These are phyloP conservation scores for Hymenoscyphus albidus DNA, from an alignment of 2,329 filamentous ascomycete species.

Conservation along the genomic window DNA sequence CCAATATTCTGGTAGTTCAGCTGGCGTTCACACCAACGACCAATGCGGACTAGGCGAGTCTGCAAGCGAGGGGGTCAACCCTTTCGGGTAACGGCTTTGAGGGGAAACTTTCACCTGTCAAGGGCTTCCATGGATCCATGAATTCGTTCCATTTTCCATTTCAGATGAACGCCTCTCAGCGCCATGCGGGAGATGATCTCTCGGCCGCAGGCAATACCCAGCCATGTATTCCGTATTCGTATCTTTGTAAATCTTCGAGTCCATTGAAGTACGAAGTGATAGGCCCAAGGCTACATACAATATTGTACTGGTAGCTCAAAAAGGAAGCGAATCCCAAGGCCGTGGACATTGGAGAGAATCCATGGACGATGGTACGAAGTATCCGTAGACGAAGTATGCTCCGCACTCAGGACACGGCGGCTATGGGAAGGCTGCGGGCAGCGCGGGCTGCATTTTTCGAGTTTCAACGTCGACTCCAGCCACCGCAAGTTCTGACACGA, in stretches of 20 bases:
- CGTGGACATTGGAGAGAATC: too few species aligned
- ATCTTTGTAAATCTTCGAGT: neutral
- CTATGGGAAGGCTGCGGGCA: neutral
- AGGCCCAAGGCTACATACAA: too few species aligned
- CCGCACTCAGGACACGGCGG: neutral
- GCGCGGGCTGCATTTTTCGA: neutral
- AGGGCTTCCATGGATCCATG: neutral
- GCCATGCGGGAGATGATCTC: constrained; percentile 2
- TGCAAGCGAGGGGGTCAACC: constrained; percentile 1
- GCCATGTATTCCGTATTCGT: neutral
- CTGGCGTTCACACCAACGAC: neutral
- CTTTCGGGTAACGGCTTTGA: neutral
- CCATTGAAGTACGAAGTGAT: too few species aligned
- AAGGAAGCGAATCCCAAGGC: too few species aligned
- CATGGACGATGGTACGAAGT: too few species aligned
- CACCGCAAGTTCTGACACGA: neutral
- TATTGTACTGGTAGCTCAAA: too few species aligned
- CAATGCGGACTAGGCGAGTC: neutral
- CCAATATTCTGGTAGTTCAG: constrained; percentile 4
- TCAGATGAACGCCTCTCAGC: constrained; percentile 1
- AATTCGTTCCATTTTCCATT: constrained; percentile 1
- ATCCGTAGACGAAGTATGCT: neutral
- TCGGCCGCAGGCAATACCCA: neutral
- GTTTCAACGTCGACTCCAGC: neutral
- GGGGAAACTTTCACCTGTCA: neutral